phyloP scores from a whole-genome alignment of 2,329 filamentous ascomycete species.

The Neonectria faginata region DNA sequence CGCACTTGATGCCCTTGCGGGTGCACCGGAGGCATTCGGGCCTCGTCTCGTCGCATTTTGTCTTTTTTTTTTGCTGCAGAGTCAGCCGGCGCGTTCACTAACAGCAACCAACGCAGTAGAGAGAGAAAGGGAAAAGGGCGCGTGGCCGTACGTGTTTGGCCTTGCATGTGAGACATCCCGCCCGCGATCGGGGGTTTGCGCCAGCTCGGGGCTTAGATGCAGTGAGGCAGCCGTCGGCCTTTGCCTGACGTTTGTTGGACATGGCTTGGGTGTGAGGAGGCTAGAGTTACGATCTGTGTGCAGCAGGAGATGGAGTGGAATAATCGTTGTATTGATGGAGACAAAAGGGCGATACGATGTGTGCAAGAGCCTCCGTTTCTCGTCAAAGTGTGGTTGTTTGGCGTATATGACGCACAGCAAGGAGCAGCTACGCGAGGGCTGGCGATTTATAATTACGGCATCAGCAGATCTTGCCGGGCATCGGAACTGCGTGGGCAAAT shows the following conservation, averaged over 20 bases:
- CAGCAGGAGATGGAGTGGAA: background rate
- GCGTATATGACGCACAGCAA: background rate
- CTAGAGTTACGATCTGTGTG: background rate
- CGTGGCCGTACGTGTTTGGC: slow-evolving; percentile 39
- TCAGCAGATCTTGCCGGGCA: slow-evolving; percentile 2
- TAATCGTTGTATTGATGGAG: slow-evolving; percentile 2
- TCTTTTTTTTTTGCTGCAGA: slow-evolving; percentile 28
- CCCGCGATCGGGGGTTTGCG: slow-evolving; percentile 40
- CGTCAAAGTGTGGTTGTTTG: background rate
- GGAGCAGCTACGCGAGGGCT: background rate
- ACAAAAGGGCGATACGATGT: background rate
- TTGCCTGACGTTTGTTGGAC: slow-evolving; percentile 20
- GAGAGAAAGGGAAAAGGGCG: background rate
- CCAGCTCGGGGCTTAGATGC: slow-evolving; percentile 24
- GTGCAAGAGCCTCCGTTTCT: background rate
- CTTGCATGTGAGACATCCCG: slow-evolving; percentile 47
- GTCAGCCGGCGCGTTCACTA: slow-evolving; percentile 17
- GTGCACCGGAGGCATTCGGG: slow-evolving; percentile 45
- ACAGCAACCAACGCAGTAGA: background rate
- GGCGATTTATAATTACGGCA: slow-evolving; percentile 3
- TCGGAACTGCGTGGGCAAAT: slow-evolving; percentile 22
- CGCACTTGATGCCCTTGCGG: slow-evolving; percentile 46
- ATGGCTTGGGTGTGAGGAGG: slow-evolving; percentile 4
- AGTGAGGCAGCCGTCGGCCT: slow-evolving; percentile 11
- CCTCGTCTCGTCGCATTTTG: slow-evolving; percentile 49